Percentiles rank a stretch among this genome's conserved stretches.
These are phyloP conservation scores for Fusarium chuoi DNA, from an alignment of 2,329 filamentous ascomycete species.

Conservation along the genomic window DNA sequence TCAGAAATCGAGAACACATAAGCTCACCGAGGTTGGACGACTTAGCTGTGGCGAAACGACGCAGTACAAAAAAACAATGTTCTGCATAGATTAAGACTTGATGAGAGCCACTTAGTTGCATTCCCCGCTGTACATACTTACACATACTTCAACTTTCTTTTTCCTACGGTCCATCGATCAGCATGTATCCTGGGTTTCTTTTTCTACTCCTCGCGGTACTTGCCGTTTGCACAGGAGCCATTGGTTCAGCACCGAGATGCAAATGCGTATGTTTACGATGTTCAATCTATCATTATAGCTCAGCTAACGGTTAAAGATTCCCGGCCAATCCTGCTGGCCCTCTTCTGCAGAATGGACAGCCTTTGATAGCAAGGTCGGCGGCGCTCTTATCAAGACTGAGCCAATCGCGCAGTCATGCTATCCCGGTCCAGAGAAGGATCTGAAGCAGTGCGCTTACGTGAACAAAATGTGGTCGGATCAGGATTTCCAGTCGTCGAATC, in stretches of 20 bases:
- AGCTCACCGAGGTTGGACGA: background rate
- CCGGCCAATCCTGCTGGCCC: conserved; percentile 30
- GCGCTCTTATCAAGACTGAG: conserved; percentile 20
- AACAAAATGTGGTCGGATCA: conserved; percentile 35
- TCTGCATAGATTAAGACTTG: conserved; percentile 4
- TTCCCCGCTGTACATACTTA: background rate
- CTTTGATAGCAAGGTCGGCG: background rate
- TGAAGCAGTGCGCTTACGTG: conserved; percentile 21
- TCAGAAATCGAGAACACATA: background rate
- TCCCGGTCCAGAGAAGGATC: conserved; percentile 14
- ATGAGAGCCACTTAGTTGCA: background rate
- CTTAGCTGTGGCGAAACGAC: background rate
- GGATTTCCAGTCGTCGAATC: conserved; percentile 28
- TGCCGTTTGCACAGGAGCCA: background rate
- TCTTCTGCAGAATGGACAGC: conserved; percentile 4
- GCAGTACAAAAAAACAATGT: background rate
- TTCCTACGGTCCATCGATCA: background rate
- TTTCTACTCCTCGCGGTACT: background rate
- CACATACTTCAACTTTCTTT: background rate
- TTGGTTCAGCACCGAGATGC: background rate
- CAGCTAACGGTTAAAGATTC: conserved; percentile 6
- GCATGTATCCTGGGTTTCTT: background rate
- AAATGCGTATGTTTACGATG: conserved; percentile 17
- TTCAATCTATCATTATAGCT: background rate
- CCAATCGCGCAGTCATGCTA: conserved; percentile 31